Evolutionary conservation across 2,329 filamentous ascomycete genomes (phyloP).

Genomic region (Alternaria metachromatica): DNA sequence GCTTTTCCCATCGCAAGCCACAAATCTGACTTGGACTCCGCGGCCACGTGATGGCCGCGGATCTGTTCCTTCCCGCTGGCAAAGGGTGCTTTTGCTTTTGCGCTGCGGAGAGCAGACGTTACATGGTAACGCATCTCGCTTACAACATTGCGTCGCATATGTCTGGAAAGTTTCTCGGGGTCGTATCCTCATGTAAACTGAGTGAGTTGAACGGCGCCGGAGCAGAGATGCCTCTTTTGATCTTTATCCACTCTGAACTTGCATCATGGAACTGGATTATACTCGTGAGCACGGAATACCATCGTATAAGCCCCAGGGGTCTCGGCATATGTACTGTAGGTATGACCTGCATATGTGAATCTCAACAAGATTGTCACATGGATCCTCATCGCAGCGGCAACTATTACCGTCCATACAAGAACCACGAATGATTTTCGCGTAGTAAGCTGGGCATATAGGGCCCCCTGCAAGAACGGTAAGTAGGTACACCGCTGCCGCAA

Average conservation of each 20-base stretch:
- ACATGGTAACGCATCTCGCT: background rate
- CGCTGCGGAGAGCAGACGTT: background rate
- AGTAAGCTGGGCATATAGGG: constrained; percentile 1
- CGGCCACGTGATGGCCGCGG: background rate
- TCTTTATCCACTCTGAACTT: background rate
- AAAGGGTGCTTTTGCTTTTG: background rate
- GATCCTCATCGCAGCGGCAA: background rate
- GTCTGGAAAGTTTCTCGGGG: background rate
- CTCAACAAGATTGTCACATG: constrained; percentile 1
- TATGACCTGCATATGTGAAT: background rate
- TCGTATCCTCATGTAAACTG: background rate
- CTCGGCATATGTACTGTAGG: background rate
- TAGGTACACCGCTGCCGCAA: background rate
- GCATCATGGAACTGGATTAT: background rate
- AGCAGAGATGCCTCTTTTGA: constrained; percentile 1
- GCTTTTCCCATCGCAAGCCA: background rate
- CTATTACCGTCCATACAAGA: background rate
- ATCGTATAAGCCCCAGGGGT: background rate
- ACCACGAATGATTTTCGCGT: background rate
- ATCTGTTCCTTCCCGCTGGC: background rate
- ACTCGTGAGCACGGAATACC: background rate
- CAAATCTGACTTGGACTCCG: background rate
- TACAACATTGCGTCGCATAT: background rate
- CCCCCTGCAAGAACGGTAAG: background rate
- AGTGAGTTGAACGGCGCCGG: constrained; percentile 1